Evolutionary conservation across 768 basidiomycete species (phyloP).

Genomic region (Russula earlei): DNA sequence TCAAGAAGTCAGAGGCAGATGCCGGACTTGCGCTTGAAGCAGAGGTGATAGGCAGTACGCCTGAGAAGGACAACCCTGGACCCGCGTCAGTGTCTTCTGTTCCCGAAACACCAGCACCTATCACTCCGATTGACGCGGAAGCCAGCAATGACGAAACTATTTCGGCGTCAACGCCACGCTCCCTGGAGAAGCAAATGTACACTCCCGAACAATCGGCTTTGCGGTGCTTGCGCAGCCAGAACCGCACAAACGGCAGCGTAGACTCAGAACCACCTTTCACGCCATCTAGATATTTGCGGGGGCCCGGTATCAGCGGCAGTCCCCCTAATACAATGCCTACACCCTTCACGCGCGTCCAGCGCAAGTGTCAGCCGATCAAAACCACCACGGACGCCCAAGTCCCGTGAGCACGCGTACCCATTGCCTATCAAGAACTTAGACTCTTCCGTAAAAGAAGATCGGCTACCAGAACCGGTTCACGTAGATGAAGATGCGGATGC

Average conservation of each 20-base stretch:
- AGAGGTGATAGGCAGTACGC: constrained; percentile 2
- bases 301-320: constrained; percentile 14
- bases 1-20: constrained; percentile 25
- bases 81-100: constrained; percentile 11
- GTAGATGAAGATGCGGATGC: constrained; percentile 22
- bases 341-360: constrained; percentile 5
- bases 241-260: neutral
- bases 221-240: constrained; percentile 17
- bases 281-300: constrained; percentile 13
- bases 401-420: neutral
- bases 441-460: constrained; percentile 20
- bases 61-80: constrained; percentile 13
- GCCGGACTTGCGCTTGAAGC: constrained; percentile 5
- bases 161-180: constrained; percentile 5
- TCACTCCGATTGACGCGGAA: constrained; percentile 11
- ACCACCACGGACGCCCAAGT: neutral
- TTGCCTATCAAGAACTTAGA: neutral
- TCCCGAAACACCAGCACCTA: constrained; percentile 16
- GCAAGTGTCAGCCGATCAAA: constrained; percentile 6
- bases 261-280: constrained; percentile 5
- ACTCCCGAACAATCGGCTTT: constrained; percentile 6
- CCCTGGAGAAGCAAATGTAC: constrained; percentile 15
- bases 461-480: constrained; percentile 10
- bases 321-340: constrained; percentile 10
- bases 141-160: constrained; percentile 4